phyloP scores from a whole-genome alignment of 202 grass and related monocot genomes.

The Carex arenaria region DNA sequence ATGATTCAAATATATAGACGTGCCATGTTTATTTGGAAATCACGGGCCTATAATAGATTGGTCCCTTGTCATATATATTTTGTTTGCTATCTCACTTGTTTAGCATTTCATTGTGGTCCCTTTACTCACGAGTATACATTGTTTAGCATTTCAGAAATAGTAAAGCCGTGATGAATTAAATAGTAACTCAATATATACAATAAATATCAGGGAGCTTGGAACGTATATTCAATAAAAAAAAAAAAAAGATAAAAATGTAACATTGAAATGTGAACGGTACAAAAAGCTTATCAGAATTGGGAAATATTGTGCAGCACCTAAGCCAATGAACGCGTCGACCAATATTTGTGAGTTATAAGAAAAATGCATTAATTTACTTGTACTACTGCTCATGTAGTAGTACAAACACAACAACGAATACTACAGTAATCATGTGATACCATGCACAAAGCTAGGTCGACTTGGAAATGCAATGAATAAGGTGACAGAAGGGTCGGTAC shows the following conservation, averaged over 20 bases:
- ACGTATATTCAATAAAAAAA: background rate
- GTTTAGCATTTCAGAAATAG: background rate
- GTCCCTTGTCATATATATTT: background rate
- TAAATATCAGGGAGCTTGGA: background rate
- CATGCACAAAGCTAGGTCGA: background rate
- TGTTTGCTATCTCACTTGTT: background rate
- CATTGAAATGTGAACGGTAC: background rate
- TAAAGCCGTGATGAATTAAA: background rate
- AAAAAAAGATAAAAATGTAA: background rate
- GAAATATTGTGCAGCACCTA: background rate
- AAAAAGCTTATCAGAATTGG: background rate
- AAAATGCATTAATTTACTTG: background rate
- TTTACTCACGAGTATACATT: constrained; percentile 8
- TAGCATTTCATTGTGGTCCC: background rate
- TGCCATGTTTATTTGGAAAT: no score
- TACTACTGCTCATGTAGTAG: background rate
- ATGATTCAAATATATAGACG: no score
- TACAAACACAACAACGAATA: background rate
- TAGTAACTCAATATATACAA: background rate
- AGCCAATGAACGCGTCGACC: background rate
- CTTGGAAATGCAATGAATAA: background rate
- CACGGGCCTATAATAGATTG: background rate
- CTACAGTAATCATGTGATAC: constrained; percentile 8
- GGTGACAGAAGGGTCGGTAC: background rate
- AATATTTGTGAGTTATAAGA: background rate